Percentiles rank a stretch among this genome's conserved stretches.
phyloP scores from a whole-genome alignment of 129 eudicot species.

The Escallonia rubra region DNA sequence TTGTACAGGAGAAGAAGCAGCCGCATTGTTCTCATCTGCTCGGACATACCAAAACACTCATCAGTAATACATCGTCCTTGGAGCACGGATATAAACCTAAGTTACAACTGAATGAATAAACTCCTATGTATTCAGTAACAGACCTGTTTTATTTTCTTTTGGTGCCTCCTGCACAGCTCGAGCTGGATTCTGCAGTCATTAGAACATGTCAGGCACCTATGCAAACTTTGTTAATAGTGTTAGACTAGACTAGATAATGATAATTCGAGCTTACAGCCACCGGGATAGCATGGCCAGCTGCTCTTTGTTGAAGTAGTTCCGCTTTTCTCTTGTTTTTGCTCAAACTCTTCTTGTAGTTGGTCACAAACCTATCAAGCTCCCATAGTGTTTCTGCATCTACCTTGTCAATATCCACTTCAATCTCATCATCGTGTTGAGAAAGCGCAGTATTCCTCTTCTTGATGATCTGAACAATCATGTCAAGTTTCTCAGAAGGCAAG shows the following conservation, averaged over 20 bases:
- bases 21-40: slow-evolving; percentile 39
- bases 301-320: slow-evolving; percentile 70
- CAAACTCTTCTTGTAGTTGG: slow-evolving; percentile 78
- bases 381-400: slow-evolving; percentile 94
- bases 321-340: slow-evolving; percentile 79
- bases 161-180: slow-evolving; percentile 27
- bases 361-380: slow-evolving; percentile 94
- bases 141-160: slow-evolving; percentile 47
- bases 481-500: slow-evolving; percentile 80
- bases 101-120: not conserved
- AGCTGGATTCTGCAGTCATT: slow-evolving; percentile 47
- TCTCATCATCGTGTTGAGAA: slow-evolving; percentile 77
- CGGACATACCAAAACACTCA: not conserved
- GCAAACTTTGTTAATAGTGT: not conserved
- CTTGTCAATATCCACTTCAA: slow-evolving; percentile 89
- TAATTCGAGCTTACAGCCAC: slow-evolving; percentile 23
- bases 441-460: slow-evolving; percentile 66
- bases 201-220: slow-evolving; percentile 12
- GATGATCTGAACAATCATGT: slow-evolving; percentile 72
- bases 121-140: not conserved
- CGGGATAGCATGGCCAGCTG: slow-evolving; percentile 37
- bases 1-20: slow-evolving; percentile 37
- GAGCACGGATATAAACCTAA: not conserved
- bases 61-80: not conserved
- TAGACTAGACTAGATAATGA: not conserved